Evolutionary conservation across 371 early-diverging fungal genomes (phyloP).

Genomic region (Circinella umbellata): DNA sequence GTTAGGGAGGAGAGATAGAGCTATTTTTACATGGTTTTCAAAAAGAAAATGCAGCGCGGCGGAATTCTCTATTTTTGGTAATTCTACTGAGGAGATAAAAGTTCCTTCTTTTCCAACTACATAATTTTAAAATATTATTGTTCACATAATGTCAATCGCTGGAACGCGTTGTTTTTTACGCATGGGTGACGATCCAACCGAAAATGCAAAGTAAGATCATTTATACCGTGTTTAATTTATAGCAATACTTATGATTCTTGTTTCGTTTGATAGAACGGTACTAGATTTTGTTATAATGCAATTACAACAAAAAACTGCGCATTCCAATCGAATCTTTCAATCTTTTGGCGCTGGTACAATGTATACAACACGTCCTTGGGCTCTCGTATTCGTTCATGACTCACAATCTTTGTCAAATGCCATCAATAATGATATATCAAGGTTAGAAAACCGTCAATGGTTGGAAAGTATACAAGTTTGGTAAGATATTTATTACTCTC

Average conservation of each 20-base stretch:
- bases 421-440: conserved; percentile 5
- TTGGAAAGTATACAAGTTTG: conserved; percentile 21
- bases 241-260: neutral
- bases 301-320: conserved; percentile 12
- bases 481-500: neutral
- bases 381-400: conserved; percentile 11
- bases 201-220: conserved; percentile 22
- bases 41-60: conserved; percentile 6
- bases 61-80: neutral
- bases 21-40: neutral
- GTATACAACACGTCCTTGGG: conserved; percentile 19
- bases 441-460: conserved; percentile 13
- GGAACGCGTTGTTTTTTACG: conserved; percentile 18
- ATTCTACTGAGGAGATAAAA: neutral
- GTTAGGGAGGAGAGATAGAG: too few relatives aligned
- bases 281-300: conserved; percentile 17
- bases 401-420: neutral
- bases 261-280: conserved; percentile 11
- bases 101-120: neutral
- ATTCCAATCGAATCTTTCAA: conserved; percentile 3
- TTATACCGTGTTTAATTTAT: too few relatives aligned
- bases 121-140: neutral
- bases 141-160: neutral
- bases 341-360: neutral
- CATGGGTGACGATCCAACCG: conserved; percentile 15